Evolutionary conservation across 1,284 basidiomycete genomes (phyloP), one percentile per base, ranked within the genome.

Genomic region (Leccinum subrobustum): DNA sequence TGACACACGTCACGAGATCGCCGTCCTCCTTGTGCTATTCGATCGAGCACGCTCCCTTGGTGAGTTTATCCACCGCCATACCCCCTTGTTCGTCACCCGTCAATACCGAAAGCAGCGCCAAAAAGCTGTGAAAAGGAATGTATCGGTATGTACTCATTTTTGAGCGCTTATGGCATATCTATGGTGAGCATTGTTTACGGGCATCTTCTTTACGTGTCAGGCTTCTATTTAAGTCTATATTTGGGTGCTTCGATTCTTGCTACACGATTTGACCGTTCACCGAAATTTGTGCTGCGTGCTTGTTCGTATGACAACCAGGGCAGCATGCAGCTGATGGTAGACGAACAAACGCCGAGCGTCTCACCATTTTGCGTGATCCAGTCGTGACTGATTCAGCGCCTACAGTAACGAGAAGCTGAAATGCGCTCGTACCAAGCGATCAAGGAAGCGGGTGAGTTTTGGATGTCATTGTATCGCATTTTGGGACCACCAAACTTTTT

Each of bases 81-180:
- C 27, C n/a, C 9, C 42, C 20, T n/a, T 44, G 50, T 37, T 42
- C 12, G 16, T 54, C 54, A 35, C 18, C n/a, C 48, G 48, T 27
- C 8, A 11, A 14, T n/a, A 5, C 27, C 29, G 20, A 37, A 47
- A 44, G 37, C 20, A 20, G 31, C 37, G 33, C 37, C 31, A 39
- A 59, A 52, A 27, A 1, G 54, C 44, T 27, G 56, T 42, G 56
- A 53, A 58, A 23, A 54, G 29, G 47, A 61, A 42, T 23, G 4
- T 18, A 3, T 39, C 8, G 55, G 23, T 48, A 37, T 57, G 37
- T 8, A 12, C 25, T 14, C 20, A 53, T 60, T 20, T 44, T 48
- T 37, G 42, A 16, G 56, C 37, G 56, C 33, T 35, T 53, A 27
- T 47, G 39, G 20, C 23, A n/a, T 14, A 37, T 52, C 54, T 25